A percentile compares a stretch with the other conserved stretches of the same genome.
phyloP scores from a whole-genome alignment of 2,329 filamentous ascomycete genomes.

The Monilinia aucupariae region DNA sequence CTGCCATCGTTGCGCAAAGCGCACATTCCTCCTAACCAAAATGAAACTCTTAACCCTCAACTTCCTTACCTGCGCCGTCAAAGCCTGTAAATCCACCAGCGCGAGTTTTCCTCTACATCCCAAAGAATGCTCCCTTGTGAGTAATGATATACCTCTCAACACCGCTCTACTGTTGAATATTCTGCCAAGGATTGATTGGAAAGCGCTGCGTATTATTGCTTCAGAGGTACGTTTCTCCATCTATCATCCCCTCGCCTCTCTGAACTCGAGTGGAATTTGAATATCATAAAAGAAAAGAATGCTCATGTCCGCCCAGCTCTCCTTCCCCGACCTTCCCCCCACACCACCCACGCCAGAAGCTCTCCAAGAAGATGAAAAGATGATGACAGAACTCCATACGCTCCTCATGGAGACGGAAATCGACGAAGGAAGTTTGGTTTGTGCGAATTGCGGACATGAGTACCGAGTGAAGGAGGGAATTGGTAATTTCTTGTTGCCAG shows the following conservation, averaged over 20 bases:
- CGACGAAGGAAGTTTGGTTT: slow-evolving; percentile 80
- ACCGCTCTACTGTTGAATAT: slow-evolving; percentile 76
- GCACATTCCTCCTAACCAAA: neutral
- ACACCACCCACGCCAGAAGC: slow-evolving; percentile 58
- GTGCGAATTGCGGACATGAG: slow-evolving; percentile 86
- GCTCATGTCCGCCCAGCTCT: slow-evolving; percentile 53
- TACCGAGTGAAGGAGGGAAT: slow-evolving; percentile 95
- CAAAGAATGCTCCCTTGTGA: slow-evolving; percentile 82
- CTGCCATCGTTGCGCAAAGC: neutral
- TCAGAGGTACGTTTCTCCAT: slow-evolving; percentile 56
- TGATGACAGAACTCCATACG: slow-evolving; percentile 71
- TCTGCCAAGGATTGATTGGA: slow-evolving; percentile 83
- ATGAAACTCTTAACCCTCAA: slow-evolving; percentile 98
- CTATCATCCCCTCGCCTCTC: neutral
- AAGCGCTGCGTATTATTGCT: slow-evolving; percentile 67
- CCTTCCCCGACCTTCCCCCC: slow-evolving; percentile 67
- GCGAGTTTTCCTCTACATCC: slow-evolving; percentile 87
- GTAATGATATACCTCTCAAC: slow-evolving; percentile 77
- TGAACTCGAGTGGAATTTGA: neutral
- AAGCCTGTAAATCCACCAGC: slow-evolving; percentile 79
- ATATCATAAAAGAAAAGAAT: neutral
- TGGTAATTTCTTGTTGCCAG: slow-evolving; percentile 90
- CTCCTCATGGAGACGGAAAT: slow-evolving; percentile 87
- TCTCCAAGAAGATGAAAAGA: slow-evolving; percentile 60
- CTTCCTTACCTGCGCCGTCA: slow-evolving; percentile 93